phyloP scores from a whole-genome alignment of 108 stramenopile genomes.

The Conticribra weissflogii region DNA sequence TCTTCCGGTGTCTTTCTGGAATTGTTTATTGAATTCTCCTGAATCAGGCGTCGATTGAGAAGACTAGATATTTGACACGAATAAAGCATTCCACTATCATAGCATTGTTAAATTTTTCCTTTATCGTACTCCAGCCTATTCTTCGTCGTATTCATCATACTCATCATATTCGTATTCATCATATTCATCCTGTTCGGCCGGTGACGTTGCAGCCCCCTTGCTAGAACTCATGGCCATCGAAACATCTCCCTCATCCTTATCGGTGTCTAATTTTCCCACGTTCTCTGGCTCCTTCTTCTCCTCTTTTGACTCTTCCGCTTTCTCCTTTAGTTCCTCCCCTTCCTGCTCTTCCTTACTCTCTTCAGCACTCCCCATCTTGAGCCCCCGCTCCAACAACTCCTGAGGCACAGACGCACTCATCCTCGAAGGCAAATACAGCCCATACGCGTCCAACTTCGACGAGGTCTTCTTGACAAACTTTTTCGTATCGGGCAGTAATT shows the following conservation, averaged over 20 bases:
- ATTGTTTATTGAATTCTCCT: no score
- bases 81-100: no score
- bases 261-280: conserved; percentile 22
- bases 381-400: conserved; percentile 78
- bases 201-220: not conserved
- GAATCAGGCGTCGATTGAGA: no score
- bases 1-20: no score
- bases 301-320: conserved; percentile 22
- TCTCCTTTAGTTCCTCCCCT: conserved; percentile 22
- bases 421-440: conserved; percentile 83
- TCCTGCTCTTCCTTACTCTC: conserved; percentile 41
- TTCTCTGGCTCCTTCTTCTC: conserved; percentile 43
- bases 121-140: conserved; percentile 41
- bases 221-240: conserved; percentile 39
- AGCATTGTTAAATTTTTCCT: no score
- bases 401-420: conserved; percentile 77
- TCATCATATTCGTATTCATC: conserved; percentile 32
- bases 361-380: conserved; percentile 58
- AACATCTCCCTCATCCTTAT: conserved; percentile 24
- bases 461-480: conserved; percentile 85
- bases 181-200: conserved; percentile 19
- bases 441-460: conserved; percentile 81
- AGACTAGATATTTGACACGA: no score
- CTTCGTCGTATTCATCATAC: conserved; percentile 48
- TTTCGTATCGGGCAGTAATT: conserved; percentile 79